Evolutionary conservation across 495 filamentous ascomycete genomes (phyloP).

Genomic region (Thozetella sp.): DNA sequence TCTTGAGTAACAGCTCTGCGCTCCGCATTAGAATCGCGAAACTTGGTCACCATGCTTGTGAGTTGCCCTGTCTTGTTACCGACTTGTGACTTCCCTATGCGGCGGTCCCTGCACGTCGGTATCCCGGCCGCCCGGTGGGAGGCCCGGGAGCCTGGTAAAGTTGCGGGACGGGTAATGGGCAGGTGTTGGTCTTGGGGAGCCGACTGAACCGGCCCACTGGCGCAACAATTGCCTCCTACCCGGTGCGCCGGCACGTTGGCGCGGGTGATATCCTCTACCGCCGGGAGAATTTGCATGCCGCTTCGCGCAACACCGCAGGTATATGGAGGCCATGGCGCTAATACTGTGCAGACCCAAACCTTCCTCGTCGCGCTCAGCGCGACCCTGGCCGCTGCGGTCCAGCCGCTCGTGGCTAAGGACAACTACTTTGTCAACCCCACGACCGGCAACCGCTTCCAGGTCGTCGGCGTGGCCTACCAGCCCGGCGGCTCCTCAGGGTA

Average conservation of each 20-base stretch:
- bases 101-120: background rate
- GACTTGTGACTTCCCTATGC: no score
- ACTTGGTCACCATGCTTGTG: slow-evolving; percentile 6
- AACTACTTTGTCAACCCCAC: slow-evolving; percentile 82
- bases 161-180: no score
- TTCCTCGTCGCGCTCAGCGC: slow-evolving; percentile 46
- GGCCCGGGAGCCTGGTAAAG: no score
- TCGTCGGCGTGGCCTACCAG: slow-evolving; percentile 94
- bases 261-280: no score
- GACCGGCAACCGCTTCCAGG: slow-evolving; percentile 80
- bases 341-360: slow-evolving; percentile 28
- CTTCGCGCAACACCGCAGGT: background rate
- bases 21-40: no score
- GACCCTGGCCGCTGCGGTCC: slow-evolving; percentile 66
- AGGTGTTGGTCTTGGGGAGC: no score
- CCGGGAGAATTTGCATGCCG: no score
- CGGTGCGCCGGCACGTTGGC: no score
- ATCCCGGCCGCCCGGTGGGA: no score
- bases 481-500: slow-evolving; percentile 87
- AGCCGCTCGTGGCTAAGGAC: slow-evolving; percentile 71
- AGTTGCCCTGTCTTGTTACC: background rate
- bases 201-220: no score
- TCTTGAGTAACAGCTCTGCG: no score
- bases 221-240: no score
- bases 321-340: background rate